Evolutionary conservation across 2,329 filamentous ascomycete species (phyloP), one percentile per base, ranked within the genome.

Genomic region (Bipolaris zeicola): DNA sequence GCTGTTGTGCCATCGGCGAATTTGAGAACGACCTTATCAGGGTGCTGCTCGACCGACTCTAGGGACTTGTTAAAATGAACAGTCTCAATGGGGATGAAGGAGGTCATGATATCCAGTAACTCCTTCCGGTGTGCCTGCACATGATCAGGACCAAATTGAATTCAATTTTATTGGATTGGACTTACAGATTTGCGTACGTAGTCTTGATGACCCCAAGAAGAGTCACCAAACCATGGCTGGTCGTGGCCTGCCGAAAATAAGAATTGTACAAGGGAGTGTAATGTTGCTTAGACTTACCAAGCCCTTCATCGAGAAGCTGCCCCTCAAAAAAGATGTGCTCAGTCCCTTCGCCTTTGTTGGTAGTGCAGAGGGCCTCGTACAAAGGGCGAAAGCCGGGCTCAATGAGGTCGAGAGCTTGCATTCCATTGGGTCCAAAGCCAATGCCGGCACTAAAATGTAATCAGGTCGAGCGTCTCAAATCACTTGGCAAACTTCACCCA

Each of bases 21-120:
- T 11, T 5, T 34, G 28, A 46, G 28, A 3, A 18, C 20, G 16
- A 34, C 43, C 10, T 45, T 45, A 14, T n/a, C 11, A 8, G n/a
- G 14, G 13, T 34, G 3, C 13, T 79, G 72, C 38, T 79, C 67
- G 46, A 72, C 55, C 2, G 22, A 42, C 1, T 26, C 55, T 1
- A 71, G 59, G 16, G 65, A 57, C 48, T 72, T 73, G 50, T 65
- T 64, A 52, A 74, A 74, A n/a, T 47, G 54, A 16, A 73, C 70
- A 5, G 48, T 60, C 2, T 67, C 60, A 16, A 50, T 38, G 1
- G 60, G 63, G 26, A 75, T 79, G 66, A 72, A 80, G 79, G 60
- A 84, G 74, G 64, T 83, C 77, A 81, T 77, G 38, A 79, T 78
- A 26, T 80, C 75, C 8, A 81, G 63, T 44, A 81, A 60, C 48